Conservation (phyloP, 2,329 filamentous ascomycete genomes). For the Alternaria atra region DNA sequence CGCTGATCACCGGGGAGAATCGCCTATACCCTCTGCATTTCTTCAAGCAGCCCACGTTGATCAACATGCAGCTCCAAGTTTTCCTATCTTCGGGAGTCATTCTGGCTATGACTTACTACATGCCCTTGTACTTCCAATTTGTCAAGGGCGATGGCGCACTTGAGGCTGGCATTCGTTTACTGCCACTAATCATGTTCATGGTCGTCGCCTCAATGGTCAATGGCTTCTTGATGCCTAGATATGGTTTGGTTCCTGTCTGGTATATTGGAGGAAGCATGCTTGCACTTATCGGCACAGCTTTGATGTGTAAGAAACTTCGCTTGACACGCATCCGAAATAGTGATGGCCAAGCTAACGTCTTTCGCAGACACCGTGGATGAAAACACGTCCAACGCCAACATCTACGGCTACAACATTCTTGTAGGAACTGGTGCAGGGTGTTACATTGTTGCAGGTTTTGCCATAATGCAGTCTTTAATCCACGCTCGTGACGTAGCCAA, state of each 20-base stretch:
- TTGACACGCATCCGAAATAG: background rate
- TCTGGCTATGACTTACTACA: slow-evolving; percentile 27
- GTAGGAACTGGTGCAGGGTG: slow-evolving; percentile 29
- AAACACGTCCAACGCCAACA: slow-evolving; percentile 9
- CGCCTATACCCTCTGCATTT: slow-evolving; percentile 63
- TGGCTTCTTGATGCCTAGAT: slow-evolving; percentile 28
- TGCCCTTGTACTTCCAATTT: slow-evolving; percentile 44
- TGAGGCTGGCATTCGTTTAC: slow-evolving; percentile 33
- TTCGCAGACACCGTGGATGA: slow-evolving; percentile 24
- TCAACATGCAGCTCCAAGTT: slow-evolving; percentile 20
- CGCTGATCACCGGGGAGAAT: slow-evolving; percentile 56
- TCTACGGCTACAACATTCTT: slow-evolving; percentile 36
- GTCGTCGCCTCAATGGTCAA: slow-evolving; percentile 27
- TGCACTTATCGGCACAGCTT: slow-evolving; percentile 16
- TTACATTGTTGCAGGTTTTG: slow-evolving; percentile 24
- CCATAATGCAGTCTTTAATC: slow-evolving; percentile 21
- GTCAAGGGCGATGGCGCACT: slow-evolving; percentile 26
- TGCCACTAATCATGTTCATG: slow-evolving; percentile 36
- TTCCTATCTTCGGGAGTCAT: slow-evolving; percentile 25
- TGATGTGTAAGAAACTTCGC: slow-evolving; percentile 9
- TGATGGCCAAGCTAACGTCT: background rate
- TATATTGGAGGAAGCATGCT: slow-evolving; percentile 45
- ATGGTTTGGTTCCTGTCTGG: slow-evolving; percentile 28
- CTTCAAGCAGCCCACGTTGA: slow-evolving; percentile 31
- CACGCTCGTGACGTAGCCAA: slow-evolving; percentile 19